These are phyloP conservation scores for Fusarium mangiferae DNA, from an alignment of 2,329 filamentous ascomycete genomes.

Conservation along the genomic window DNA sequence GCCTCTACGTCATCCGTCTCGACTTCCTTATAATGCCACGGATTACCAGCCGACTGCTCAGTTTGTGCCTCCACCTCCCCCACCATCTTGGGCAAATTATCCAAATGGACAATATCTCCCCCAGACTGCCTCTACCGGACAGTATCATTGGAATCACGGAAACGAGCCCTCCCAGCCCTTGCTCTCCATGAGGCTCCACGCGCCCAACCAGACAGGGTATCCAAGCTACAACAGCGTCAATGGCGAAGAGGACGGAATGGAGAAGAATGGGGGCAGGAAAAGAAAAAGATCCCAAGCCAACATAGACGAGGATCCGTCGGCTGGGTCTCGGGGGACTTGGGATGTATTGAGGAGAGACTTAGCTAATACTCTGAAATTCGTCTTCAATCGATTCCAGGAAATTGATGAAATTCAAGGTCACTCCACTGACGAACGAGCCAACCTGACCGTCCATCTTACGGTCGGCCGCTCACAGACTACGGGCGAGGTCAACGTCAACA, in stretches of 20 bases:
- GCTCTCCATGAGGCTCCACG: too few species aligned
- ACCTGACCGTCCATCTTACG: too few species aligned
- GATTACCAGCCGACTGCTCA: too few species aligned
- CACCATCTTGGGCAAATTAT: not conserved
- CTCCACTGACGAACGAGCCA: too few species aligned
- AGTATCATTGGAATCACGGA: not conserved
- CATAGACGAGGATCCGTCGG: not conserved
- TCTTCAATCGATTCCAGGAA: not conserved
- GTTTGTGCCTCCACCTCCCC: not conserved
- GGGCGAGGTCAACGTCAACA: too few species aligned
- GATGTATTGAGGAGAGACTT: not conserved
- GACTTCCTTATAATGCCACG: too few species aligned
- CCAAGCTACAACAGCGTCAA: not conserved
- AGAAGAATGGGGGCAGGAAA: not conserved
- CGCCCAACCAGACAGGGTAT: not conserved
- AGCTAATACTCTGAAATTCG: not conserved
- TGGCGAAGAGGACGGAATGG: not conserved
- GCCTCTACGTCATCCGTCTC: too few species aligned
- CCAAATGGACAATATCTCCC: not conserved
- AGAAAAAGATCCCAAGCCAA: not conserved
- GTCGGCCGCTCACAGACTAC: too few species aligned
- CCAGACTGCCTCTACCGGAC: not conserved
- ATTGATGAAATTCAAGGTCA: too few species aligned
- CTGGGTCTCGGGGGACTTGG: not conserved
- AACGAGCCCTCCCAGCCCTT: not conserved